phyloP scores from a whole-genome alignment of 164 flowering plant genomes.

The Dillenia suffruticosa region DNA sequence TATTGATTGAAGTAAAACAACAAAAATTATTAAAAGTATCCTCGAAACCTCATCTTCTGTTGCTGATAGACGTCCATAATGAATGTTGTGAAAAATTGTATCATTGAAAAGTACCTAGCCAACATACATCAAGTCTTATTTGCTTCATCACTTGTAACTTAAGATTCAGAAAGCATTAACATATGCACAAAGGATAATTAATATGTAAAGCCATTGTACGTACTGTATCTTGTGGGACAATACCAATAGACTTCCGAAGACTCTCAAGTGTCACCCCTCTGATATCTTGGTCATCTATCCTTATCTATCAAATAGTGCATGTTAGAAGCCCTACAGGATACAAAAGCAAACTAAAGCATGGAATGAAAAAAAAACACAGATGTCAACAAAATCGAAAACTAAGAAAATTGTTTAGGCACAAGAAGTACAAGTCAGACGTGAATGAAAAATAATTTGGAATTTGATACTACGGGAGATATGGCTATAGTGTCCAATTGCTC shows the following conservation, averaged over 20 bases:
- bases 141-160: constrained; percentile 1
- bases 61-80: constrained; percentile 85
- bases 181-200: neutral
- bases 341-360: too few relatives aligned
- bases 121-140: constrained; percentile 5
- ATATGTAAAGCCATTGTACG: constrained; percentile 8
- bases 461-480: too few relatives aligned
- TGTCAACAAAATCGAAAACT: too few relatives aligned
- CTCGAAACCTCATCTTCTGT: constrained; percentile 76
- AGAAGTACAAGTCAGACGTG: too few relatives aligned
- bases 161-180: neutral
- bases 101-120: constrained; percentile 95
- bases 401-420: too few relatives aligned
- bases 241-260: constrained; percentile 78
- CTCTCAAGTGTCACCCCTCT: constrained; percentile 65
- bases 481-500: too few relatives aligned
- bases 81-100: constrained; percentile 89
- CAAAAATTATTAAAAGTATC: neutral
- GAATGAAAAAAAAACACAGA: too few relatives aligned
- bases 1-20: neutral
- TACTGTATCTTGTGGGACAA: constrained; percentile 98
- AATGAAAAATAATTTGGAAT: too few relatives aligned
- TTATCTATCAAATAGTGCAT: constrained; percentile 48
- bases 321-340: neutral
- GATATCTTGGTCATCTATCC: constrained; percentile 82